Evolutionary conservation across 108 stramenopile species (phyloP).

Genomic region (Cyclostephanos invisitatus): DNA sequence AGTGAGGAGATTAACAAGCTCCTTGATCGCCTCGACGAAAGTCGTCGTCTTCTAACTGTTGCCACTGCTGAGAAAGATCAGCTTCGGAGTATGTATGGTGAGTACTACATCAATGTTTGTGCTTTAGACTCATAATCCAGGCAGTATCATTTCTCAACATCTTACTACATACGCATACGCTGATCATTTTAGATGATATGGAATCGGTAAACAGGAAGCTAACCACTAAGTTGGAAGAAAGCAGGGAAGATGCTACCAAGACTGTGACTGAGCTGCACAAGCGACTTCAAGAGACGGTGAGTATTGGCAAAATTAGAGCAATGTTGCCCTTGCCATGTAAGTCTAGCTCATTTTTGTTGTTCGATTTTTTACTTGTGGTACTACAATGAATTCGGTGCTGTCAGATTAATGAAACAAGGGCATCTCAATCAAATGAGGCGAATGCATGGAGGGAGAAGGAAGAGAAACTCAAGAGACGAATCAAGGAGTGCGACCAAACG

Average conservation of each 20-base stretch:
- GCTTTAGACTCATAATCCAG: neutral
- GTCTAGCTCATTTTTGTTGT: neutral
- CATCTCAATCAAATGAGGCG: too few relatives aligned
- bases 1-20: neutral
- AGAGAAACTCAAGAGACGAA: neutral
- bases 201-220: neutral
- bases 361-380: neutral
- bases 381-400: neutral
- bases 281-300: conserved; percentile 3
- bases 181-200: neutral
- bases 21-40: neutral
- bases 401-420: too few relatives aligned
- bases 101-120: neutral
- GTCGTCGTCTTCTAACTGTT: neutral
- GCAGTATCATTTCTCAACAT: neutral
- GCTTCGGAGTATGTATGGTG: conserved; percentile 7
- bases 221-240: neutral
- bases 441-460: conserved; percentile 4
- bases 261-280: neutral
- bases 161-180: neutral
- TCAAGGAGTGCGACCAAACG: neutral
- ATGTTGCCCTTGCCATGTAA: neutral
- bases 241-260: neutral
- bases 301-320: neutral
- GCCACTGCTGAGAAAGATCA: neutral